A percentile compares a stretch with the other conserved stretches of the same genome.
Conservation (phyloP, 495 filamentous ascomycete species). For the Penicillium daleae region DNA sequence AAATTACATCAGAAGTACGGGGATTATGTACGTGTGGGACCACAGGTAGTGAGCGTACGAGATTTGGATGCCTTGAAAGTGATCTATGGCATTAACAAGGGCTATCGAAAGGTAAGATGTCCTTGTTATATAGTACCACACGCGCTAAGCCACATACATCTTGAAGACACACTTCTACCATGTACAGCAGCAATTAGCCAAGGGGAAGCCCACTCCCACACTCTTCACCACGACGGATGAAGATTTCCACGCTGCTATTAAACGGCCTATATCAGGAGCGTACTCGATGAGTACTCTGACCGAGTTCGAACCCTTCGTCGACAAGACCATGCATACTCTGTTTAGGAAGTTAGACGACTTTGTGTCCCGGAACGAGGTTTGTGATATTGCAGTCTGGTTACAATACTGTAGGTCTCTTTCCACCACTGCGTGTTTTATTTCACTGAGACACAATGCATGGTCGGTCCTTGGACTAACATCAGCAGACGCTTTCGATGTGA, state of each 20-base stretch:
- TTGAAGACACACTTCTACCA: constrained; percentile 36
- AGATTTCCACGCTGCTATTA: constrained; percentile 40
- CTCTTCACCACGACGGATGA: constrained; percentile 48
- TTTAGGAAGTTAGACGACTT: constrained; percentile 41
- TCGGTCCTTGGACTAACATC: not conserved
- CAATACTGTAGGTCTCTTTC: constrained; percentile 35
- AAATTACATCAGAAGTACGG: constrained; percentile 57
- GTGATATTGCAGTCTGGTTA: constrained; percentile 48
- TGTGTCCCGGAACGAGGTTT: constrained; percentile 21
- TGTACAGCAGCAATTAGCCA: constrained; percentile 26
- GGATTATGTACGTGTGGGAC: constrained; percentile 59
- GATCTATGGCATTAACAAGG: constrained; percentile 28
- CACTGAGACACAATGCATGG: not conserved
- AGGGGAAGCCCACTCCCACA: constrained; percentile 30
- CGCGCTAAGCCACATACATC: not conserved
- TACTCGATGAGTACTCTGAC: constrained; percentile 45
- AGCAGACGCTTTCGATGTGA: constrained; percentile 47
- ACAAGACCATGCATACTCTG: constrained; percentile 38
- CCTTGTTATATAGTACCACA: not conserved
- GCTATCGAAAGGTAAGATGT: constrained; percentile 17
- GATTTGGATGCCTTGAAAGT: constrained; percentile 43
- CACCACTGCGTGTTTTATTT: not conserved
- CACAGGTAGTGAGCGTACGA: constrained; percentile 57
- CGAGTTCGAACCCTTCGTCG: constrained; percentile 42
- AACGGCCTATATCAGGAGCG: constrained; percentile 42